Evolutionary conservation across 352 stramenopile species (phyloP), one percentile per base, ranked within the genome.

Genomic region (Globisporangium paroecandrum): DNA sequence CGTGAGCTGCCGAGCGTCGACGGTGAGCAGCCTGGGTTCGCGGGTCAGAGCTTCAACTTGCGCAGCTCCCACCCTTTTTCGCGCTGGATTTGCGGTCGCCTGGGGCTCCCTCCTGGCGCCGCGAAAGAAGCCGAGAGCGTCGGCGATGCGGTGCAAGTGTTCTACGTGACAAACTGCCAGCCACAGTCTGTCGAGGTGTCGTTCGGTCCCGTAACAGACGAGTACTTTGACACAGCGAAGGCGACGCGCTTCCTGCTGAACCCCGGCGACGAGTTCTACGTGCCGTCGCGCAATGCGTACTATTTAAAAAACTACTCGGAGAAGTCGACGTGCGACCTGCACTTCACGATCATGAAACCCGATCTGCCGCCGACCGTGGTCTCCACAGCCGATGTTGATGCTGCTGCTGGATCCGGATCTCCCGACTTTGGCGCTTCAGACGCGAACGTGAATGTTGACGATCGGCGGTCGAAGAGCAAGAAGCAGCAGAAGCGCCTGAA

Each of bases 101-200:
- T 99, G 20, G 82, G 91, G 2, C 82, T 99, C 18, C 95, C 97
- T 25, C 93, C 94, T 9, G 81, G 83, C 20, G 96, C 85, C n/a
- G 97, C 98, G 63, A 99, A 99, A 70, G 95, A 99, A 59, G 83
- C 93, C 1, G 97, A 99, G 73, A 92, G 89, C 22, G 94, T 98
- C 8, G 96, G 94, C 9, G 74, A 94, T 59, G 98, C 94, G 27
- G 85, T 96, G 41, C 95, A 99, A 74, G 88, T 98, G 38, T 99
- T 99, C 69, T 97, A 97, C 69, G 95, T 99, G 32, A 90, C 86
- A 49, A 79, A 78, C 25, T 91, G 92, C 55, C 96, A 99, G 75
- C 89, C 86, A 0, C 77, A 87, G 46, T 72, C 85, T 9, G 72
- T 96, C 4, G 86, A 96, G 69, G 81, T 96, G 38, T 82, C 87